Conservation (phyloP, 2,329 filamentous ascomycete genomes). For the Fulvia fulva region DNA sequence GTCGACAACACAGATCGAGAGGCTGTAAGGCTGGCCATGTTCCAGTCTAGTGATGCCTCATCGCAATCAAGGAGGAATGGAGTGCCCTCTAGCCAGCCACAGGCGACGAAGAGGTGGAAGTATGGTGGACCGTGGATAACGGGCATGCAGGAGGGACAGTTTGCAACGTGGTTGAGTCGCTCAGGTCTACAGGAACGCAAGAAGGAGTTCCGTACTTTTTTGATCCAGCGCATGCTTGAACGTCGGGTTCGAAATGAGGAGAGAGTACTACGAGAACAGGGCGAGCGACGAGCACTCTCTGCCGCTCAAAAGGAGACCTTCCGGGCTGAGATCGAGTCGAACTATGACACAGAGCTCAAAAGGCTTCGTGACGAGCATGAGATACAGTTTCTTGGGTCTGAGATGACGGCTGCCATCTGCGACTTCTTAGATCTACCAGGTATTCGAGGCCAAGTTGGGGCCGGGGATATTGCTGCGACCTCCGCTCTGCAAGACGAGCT, state of each 20-base stretch:
- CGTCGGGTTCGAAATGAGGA: slow-evolving; percentile 20
- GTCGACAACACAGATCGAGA: slow-evolving; percentile 42
- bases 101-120: slow-evolving; percentile 49
- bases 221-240: slow-evolving; percentile 25
- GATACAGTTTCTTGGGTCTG: slow-evolving; percentile 43
- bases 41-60: background rate
- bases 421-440: slow-evolving; percentile 52
- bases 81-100: background rate
- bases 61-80: background rate
- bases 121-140: slow-evolving; percentile 57
- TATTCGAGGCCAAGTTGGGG: background rate
- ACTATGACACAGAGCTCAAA: slow-evolving; percentile 30
- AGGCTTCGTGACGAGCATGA: slow-evolving; percentile 47
- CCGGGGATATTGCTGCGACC: slow-evolving; percentile 4
- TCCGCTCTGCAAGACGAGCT: slow-evolving; percentile 22
- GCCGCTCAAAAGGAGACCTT: slow-evolving; percentile 12
- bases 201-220: slow-evolving; percentile 30
- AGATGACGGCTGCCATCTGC: slow-evolving; percentile 51
- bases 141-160: slow-evolving; percentile 53
- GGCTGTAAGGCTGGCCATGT: slow-evolving; percentile 1
- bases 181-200: slow-evolving; percentile 36
- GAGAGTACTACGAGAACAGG: slow-evolving; percentile 13
- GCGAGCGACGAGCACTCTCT: slow-evolving; percentile 11
- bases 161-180: slow-evolving; percentile 45
- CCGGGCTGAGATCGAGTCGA: slow-evolving; percentile 23